Evolutionary conservation across 169 alveolate genomes (phyloP), one percentile per base, ranked within the genome.

Genomic region (Plasmodium ovale): DNA sequence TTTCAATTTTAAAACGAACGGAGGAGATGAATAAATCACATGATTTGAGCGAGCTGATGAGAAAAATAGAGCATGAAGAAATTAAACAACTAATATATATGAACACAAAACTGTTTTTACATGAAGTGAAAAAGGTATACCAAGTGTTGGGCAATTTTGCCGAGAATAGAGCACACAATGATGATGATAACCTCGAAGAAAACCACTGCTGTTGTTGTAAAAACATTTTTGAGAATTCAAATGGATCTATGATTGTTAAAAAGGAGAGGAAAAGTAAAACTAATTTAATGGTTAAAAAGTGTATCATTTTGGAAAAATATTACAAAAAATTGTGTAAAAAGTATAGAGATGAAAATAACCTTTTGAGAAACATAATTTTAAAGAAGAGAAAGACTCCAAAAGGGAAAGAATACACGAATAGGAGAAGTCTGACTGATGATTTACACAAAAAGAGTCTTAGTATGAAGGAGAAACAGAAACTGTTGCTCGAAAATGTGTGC

Each of bases 11-110:
- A 42, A 64, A 59, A 44, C 9, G 19, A 9, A 37, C 64, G 42
- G 74, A 74, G n/a, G 74, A 74, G 35, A 35, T 10, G 35, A 47
- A 74, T 23, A 59, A 74, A 42, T 10, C 49, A 1, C 58, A 74
- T 25, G 65, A 74, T 21, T n/a, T 59, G 1, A 64, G 44, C 10
- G 3, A 74, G 31, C 14, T 74, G 37, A 33, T 74, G 65, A 74
- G 60, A 16, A 74, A 31, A 19, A 74, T 74, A 5, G 71, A 74
- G n/a, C 54, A 60, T 58, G 73, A 74, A 21, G 88, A 74, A 49
- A 74, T 74, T 25, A 74, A 74, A 51, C 60, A 47, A 35, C 4
- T 74, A 37, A 35, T 74, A 35, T 74, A 12, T 4, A 3, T 29
- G 42, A 60, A 21, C 23, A 25, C 67, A 37, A 74, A 74, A 53